phyloP scores from a whole-genome alignment of 176 grass and related monocot genomes.

The Guadua angustifolia region DNA sequence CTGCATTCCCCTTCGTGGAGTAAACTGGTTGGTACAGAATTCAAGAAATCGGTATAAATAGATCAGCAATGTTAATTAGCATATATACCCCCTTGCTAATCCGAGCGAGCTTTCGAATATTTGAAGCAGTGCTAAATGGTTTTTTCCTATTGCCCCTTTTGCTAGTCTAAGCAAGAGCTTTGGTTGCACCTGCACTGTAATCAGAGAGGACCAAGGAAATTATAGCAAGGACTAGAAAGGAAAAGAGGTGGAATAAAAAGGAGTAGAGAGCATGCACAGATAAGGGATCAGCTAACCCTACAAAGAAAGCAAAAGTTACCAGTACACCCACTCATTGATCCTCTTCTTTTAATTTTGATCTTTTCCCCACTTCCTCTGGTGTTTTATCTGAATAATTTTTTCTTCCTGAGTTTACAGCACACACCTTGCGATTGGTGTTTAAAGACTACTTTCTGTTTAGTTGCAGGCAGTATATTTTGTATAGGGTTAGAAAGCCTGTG shows the following conservation, averaged over 20 bases:
- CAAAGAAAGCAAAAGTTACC: constrained; percentile 47
- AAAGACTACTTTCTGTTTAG: constrained; percentile 44
- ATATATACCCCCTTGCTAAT: background rate
- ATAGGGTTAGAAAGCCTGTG: constrained; percentile 49
- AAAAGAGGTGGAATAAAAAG: background rate
- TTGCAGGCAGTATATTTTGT: constrained; percentile 42
- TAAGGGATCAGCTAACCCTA: constrained; percentile 37
- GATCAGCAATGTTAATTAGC: background rate
- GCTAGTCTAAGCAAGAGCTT: constrained; percentile 24
- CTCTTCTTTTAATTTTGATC: constrained; percentile 35
- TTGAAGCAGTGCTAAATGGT: background rate
- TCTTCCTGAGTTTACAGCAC: constrained; percentile 3
- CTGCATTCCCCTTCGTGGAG: background rate
- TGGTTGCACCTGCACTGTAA: constrained; percentile 18
- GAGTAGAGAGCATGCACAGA: constrained; percentile 14
- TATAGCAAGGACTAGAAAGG: constrained; percentile 23
- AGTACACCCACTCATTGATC: constrained; percentile 48
- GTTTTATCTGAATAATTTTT: background rate
- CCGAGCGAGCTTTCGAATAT: background rate
- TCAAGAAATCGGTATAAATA: constrained; percentile 12
- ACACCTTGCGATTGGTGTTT: constrained; percentile 36
- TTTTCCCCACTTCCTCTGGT: constrained; percentile 20
- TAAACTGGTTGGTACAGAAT: constrained; percentile 13
- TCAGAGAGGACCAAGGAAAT: constrained; percentile 38
- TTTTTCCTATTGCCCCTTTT: background rate